Percentiles rank a stretch among this genome's conserved stretches.
Conservation (phyloP, 345 rosid species). For the Pistacia integerrima region DNA sequence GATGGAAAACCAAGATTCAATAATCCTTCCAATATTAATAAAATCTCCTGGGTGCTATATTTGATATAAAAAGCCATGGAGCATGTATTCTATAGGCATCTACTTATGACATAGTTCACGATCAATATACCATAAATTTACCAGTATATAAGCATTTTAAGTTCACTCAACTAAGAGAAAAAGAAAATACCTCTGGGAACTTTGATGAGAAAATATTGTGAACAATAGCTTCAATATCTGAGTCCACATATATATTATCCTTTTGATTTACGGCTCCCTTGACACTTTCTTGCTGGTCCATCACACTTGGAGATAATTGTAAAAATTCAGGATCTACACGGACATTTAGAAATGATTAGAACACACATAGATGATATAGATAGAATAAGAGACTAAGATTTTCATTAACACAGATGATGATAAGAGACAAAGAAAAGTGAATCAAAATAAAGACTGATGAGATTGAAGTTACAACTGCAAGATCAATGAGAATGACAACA, state of each 20-base stretch:
- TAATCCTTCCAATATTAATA: not conserved
- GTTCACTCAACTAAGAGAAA: not conserved
- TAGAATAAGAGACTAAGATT: not conserved
- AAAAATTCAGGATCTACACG: slow-evolving; percentile 72
- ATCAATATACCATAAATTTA: slow-evolving; percentile 17
- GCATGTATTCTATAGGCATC: not conserved
- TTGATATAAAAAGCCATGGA: not conserved
- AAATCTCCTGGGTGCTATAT: not conserved
- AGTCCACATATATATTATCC: slow-evolving; percentile 30
- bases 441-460: not conserved
- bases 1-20: not conserved
- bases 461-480: not conserved
- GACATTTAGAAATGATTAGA: slow-evolving; percentile 1
- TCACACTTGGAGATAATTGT: slow-evolving; percentile 31
- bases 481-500: not conserved
- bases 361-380: slow-evolving; percentile 14
- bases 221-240: slow-evolving; percentile 53
- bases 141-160: slow-evolving; percentile 2
- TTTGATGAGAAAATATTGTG: slow-evolving; percentile 41
- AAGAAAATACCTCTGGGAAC: slow-evolving; percentile 51
- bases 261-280: slow-evolving; percentile 21
- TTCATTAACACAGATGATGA: not conserved
- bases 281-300: slow-evolving; percentile 33
- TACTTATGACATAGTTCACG: slow-evolving; percentile 1
- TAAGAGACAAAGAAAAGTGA: not conserved